A percentile compares a stretch with the other conserved stretches of the same genome.
Conservation (phyloP, 2,329 filamentous ascomycete genomes). For the Neocucurbitaria cava region DNA sequence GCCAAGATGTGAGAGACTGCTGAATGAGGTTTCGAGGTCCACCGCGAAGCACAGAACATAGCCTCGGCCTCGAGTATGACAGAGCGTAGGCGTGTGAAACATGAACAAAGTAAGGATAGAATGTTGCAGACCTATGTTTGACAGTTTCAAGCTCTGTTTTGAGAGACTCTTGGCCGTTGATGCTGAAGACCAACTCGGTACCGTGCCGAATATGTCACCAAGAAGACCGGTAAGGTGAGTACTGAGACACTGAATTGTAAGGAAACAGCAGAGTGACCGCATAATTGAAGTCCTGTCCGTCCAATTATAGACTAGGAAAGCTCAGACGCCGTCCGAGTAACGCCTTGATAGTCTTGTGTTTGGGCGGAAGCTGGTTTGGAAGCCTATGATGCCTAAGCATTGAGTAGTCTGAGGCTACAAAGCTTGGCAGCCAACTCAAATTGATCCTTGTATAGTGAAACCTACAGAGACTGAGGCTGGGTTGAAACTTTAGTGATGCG, state of each 20-base stretch:
- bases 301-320: background rate
- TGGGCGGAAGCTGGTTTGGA: conserved; percentile 7
- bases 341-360: background rate
- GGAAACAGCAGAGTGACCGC: conserved; percentile 1
- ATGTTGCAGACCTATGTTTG: conserved; percentile 20
- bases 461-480: conserved; percentile 22
- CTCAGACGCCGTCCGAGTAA: background rate
- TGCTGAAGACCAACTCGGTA: conserved; percentile 7
- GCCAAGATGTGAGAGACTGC: conserved; percentile 38
- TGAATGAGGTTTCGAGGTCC: conserved; percentile 21
- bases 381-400: conserved; percentile 26
- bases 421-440: conserved; percentile 36
- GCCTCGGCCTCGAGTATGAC: conserved; percentile 14
- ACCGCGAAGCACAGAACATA: conserved; percentile 20
- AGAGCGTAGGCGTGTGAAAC: conserved; percentile 29
- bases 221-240: conserved; percentile 4
- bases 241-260: conserved; percentile 20
- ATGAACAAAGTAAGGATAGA: conserved; percentile 31
- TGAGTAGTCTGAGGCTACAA: conserved; percentile 19
- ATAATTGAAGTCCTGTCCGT: conserved; percentile 4
- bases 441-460: conserved; percentile 27
- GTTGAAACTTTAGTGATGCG: background rate
- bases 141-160: conserved; percentile 21
- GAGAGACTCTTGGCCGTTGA: conserved; percentile 10
- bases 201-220: conserved; percentile 8